Base-by-base conservation (phyloP, 371 early-diverging fungal genomes). In the Circinella umbellata region DNA sequence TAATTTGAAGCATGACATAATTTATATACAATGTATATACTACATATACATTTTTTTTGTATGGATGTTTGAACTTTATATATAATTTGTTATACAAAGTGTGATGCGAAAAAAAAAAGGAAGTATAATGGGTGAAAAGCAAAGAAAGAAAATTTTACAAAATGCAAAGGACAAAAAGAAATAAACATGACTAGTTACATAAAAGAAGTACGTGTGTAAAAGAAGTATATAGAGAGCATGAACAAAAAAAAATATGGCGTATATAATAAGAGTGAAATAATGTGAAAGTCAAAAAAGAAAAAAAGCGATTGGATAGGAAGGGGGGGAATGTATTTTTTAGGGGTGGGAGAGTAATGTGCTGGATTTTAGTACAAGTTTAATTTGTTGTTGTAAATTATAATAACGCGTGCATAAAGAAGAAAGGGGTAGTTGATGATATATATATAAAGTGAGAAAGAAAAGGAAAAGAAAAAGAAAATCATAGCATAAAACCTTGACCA, bases 401-500 rank as follows among this genome's bases (percentile, higher is more conserved):
- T 38, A 27, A 27, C 27, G 0, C 27, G 27, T 27, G 27, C 27
- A 27, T 27, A 27, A 27, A 27, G 27, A 27, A 35, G 61, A 61
- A 34, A 49, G 36, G 11, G 46, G 20, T 20, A 46, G 47, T 27
- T 27, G 27, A 27, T 27, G 27, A 27, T 27, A 34, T 20, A 14
- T 11, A 37, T 10, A 37, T 20, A 37, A 36, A 51, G 49, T 17
- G 51, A 20, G 15, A 20, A 51, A 51, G 49, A 48, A 57, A n/a
- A 59, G 6, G 51, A 20, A 36, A 20, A 51, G 35, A 37, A 48
- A 57, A n/a, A 59, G 6, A 46, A 36, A 42, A n/a, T 61, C 34
- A 68, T 37, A 68, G 68, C 49, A 53, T 68, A 15, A 62, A 68
- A 14, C 78, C 80, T 76, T 80, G 80, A 46, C 66, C 61, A 4